Conservation (phyloP, 192 early-diverging fungal species). For the Coemansia sp. region DNA sequence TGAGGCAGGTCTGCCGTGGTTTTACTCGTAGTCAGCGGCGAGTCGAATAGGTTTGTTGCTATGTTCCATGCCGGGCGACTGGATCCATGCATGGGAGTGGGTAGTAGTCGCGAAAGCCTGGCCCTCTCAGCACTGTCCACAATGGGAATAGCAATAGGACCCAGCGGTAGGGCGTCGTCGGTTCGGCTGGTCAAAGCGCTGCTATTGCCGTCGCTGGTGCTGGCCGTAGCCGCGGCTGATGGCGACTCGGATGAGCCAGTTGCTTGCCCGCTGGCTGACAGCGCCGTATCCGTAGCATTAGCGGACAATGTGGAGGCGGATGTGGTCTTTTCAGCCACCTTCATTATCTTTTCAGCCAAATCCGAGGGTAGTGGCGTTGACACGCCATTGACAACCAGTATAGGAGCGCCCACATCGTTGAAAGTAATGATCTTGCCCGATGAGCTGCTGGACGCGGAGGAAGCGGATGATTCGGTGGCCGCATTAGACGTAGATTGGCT, state of each 20-base stretch:
- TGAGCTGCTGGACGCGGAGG: slow-evolving; percentile 6
- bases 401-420: slow-evolving; percentile 39
- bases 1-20: background rate
- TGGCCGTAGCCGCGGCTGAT: background rate
- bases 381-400: slow-evolving; percentile 33
- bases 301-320: background rate
- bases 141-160: slow-evolving; percentile 33
- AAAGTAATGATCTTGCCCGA: slow-evolving; percentile 39
- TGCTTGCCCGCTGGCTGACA: background rate
- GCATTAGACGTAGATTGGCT: background rate
- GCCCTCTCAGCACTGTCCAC: slow-evolving; percentile 16
- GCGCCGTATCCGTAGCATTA: background rate
- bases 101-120: background rate
- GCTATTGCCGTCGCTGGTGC: background rate
- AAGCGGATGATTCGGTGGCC: background rate
- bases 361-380: slow-evolving; percentile 28
- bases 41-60: slow-evolving; percentile 27
- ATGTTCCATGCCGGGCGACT: slow-evolving; percentile 1
- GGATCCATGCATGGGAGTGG: background rate
- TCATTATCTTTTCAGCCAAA: slow-evolving; percentile 42
- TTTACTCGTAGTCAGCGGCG: slow-evolving; percentile 1
- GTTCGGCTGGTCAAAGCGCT: slow-evolving; percentile 2
- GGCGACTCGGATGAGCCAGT: background rate
- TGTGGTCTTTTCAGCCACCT: slow-evolving; percentile 15
- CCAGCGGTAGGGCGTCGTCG: slow-evolving; percentile 9